Base-by-base conservation (phyloP, 2,329 filamentous ascomycete genomes). In the Cyphellophora attinorum region DNA sequence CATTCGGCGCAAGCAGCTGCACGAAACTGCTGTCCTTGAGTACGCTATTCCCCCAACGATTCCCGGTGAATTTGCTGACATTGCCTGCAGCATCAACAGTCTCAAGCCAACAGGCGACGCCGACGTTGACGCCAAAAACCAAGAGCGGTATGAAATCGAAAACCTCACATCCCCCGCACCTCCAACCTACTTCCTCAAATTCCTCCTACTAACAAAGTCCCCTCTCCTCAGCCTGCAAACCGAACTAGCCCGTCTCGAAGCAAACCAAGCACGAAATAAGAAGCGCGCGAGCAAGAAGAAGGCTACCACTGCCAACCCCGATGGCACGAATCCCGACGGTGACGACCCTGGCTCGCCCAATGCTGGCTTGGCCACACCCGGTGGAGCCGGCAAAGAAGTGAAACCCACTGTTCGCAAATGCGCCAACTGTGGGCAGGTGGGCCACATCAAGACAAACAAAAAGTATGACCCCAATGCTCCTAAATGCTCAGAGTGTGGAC, bases 381-480 rank as follows among this genome's bases (percentile, higher is more conserved):
- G 34, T 33, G 40, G 88, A 31, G 77, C 79, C 41, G 93, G 85
- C 37, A 81, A 81, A 19, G 68, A 65, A 21, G 41, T 45, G n/a
- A 18, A 34, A 19, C 68, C 68, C 29, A 79, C 76, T 8, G 69
- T 72, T 37, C 74, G 93, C 51, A 96, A 96, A 65, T 98, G 91
- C 63, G 91, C 91, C 47, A 96, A 95, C 60, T 98, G 91, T 62
- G 91, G 91, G 33, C 83, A 91, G 58, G 82, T 93, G 35, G 91
- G 91, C 19, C 91, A 98, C 55, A 98, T 98, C 68, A 95, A 95
- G 63, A 96, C 89, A 31, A 96, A 96, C 68, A 93, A 95, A 67
- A 96, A 95, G 85, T 91, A 35, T 8, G 21, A 25, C 21, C n/a
- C 21, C 21, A 25, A 8, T n/a, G 8, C 8, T 25, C 21, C 21